Evolutionary conservation across 192 early-diverging fungal species (phyloP).

Genomic region (Anaeromyces robustus): DNA sequence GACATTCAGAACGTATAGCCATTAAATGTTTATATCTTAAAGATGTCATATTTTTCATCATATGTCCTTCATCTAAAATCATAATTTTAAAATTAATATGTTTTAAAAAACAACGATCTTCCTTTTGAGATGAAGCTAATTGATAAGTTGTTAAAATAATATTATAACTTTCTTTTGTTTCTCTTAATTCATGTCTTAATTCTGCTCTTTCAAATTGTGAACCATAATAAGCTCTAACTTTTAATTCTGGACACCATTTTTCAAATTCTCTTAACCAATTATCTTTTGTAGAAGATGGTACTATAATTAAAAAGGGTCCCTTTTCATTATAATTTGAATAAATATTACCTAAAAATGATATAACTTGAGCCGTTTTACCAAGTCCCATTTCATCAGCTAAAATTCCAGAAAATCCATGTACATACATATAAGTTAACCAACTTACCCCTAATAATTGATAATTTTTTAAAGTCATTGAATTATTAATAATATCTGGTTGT

Average conservation of each 20-base stretch:
- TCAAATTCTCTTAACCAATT: constrained; percentile 84
- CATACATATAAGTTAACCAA: constrained; percentile 64
- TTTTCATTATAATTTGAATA: constrained; percentile 14
- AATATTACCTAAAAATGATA: constrained; percentile 47
- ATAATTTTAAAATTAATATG: constrained; percentile 42
- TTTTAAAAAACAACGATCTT: constrained; percentile 60
- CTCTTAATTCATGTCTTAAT: constrained; percentile 29
- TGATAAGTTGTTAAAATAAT: constrained; percentile 73
- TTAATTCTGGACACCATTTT: constrained; percentile 46
- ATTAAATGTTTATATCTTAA: constrained; percentile 63
- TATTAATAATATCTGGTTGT: constrained; percentile 46
- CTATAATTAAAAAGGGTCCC: constrained; percentile 64
- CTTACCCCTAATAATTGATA: constrained; percentile 81
- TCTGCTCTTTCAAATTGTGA: constrained; percentile 25
- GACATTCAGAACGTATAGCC: constrained; percentile 35
- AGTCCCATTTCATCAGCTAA: constrained; percentile 66
- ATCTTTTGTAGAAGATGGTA: constrained; percentile 73
- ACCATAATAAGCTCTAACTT: constrained; percentile 46
- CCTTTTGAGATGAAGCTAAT: constrained; percentile 46
- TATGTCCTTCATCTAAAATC: constrained; percentile 70
- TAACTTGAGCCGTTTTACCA: constrained; percentile 85
- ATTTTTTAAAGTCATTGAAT: constrained; percentile 45
- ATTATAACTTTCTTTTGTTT: constrained; percentile 29
- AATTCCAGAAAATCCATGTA: constrained; percentile 60
- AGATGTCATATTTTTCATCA: constrained; percentile 77